Base-by-base conservation (phyloP, 2,329 filamentous ascomycete genomes). In the Penicillium sp. region DNA sequence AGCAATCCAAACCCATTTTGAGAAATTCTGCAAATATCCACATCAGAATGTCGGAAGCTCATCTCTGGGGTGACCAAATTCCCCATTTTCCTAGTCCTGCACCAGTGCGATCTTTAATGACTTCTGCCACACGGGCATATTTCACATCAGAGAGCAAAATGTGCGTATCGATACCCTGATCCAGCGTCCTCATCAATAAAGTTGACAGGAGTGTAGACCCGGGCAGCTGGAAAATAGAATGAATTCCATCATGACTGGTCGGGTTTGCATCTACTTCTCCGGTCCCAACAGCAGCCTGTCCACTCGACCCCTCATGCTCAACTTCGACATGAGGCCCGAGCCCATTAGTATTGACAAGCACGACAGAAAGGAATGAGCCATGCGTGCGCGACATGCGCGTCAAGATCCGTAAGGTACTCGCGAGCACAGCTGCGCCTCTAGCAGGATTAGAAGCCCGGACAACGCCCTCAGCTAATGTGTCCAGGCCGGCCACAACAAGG, bases 131-230 rank as follows among this genome's bases (percentile, higher is more conserved):
- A 31, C 58, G 54, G 6, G 58, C 56, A 11, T 47, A 52, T 45
- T 64, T 62, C 18, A 66, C 59, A 41, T 58, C 60, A 18, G 74
- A 74, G 23, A 75, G 48, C 15, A 77, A 57, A 1, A 77, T 50
- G 64, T 77, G 74, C 1, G 62, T 65, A 64, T 77, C 75, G 40
- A 74, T 69, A 0, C 73, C 73, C 50, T 74, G 71, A 50, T 76
- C 73, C 15, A 77, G 33, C 2, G 70, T 70, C 44, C 66, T 68
- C 60, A 71, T 68, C 20, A 75, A 56, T 7, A 74, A 56, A 33
- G 63, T 73, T 6, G 67, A 64, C 26, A 72, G 57, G 51, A 70
- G 29, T 6, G 59, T 29, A 18, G 51, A 43, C 23, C 56, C 59
- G 18, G 58, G 54, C 37, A 37, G 43, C 45, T 58, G 58, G 23